A percentile compares a stretch with the other conserved stretches of the same genome.
Conservation (phyloP, 805 yeast species). For the Starmerella ratchasimensis region DNA sequence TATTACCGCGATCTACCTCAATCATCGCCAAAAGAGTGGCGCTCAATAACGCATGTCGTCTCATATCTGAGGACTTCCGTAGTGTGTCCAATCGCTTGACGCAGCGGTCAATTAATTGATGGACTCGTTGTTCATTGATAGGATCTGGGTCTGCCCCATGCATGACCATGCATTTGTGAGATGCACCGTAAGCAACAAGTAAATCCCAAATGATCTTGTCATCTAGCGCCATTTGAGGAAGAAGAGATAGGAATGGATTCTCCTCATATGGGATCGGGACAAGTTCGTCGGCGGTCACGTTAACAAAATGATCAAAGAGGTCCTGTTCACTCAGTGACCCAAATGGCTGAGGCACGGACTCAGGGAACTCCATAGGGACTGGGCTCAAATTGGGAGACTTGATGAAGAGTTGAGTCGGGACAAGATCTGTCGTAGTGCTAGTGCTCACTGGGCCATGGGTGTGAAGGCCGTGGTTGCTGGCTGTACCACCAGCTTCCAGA, state of each 20-base stretch:
- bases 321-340: slow-evolving; percentile 26
- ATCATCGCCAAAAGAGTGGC: slow-evolving; percentile 14
- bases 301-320: slow-evolving; percentile 47
- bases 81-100: not conserved
- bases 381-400: not conserved
- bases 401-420: not conserved
- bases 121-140: not conserved
- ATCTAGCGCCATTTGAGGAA: slow-evolving; percentile 57
- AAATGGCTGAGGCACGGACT: not conserved
- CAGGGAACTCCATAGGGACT: not conserved
- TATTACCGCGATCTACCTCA: slow-evolving; percentile 14
- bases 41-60: slow-evolving; percentile 6
- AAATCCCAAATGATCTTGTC: slow-evolving; percentile 7
- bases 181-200: slow-evolving; percentile 19
- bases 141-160: slow-evolving; percentile 5
- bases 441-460: no score
- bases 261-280: slow-evolving; percentile 57
- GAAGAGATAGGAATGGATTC: slow-evolving; percentile 50
- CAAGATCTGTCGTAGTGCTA: not conserved
- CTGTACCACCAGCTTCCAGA: no score
- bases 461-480: no score
- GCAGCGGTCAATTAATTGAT: slow-evolving; percentile 4
- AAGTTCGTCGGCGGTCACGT: slow-evolving; percentile 44
- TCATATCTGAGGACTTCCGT: not conserved
- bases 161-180: slow-evolving; percentile 8